Percentiles rank a stretch among this genome's conserved stretches.
Conservation (phyloP, 108 stramenopile species). For the Nannochloropsis granulata region DNA sequence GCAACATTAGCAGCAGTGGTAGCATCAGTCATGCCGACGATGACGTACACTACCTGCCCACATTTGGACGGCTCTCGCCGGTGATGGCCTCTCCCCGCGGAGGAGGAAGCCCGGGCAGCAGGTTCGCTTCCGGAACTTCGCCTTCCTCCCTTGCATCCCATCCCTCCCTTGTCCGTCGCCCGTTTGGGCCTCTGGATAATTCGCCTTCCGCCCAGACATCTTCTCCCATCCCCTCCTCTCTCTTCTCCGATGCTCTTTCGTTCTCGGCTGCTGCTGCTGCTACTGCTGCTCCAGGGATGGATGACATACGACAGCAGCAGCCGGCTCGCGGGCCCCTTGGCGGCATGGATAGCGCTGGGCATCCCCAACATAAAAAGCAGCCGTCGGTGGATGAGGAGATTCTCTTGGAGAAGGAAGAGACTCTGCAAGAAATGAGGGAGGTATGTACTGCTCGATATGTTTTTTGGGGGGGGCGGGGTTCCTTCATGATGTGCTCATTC, state of each 20-base stretch:
- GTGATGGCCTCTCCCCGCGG: background rate
- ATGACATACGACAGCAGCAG: too few relatives aligned
- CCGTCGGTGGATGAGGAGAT: background rate
- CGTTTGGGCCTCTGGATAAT: too few relatives aligned
- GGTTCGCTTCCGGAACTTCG: background rate
- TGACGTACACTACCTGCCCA: background rate
- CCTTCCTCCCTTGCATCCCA: background rate
- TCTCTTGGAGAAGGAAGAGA: background rate
- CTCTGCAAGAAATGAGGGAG: background rate
- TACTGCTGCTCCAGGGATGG: too few relatives aligned
- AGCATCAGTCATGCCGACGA: background rate
- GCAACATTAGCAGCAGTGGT: background rate
- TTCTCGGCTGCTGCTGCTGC: background rate
- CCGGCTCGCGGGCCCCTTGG: background rate
- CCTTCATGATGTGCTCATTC: background rate
- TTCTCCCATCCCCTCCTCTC: background rate
- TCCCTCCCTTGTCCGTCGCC: too few relatives aligned
- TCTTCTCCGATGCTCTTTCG: background rate
- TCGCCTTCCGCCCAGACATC: background rate
- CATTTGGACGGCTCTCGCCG: background rate
- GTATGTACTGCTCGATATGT: background rate
- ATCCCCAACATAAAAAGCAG: background rate
- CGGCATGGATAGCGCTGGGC: background rate
- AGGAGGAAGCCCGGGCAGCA: background rate
- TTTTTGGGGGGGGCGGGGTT: background rate